Base-by-base conservation (phyloP, 345 rosid genomes). In the Cardamine resedifolia region DNA sequence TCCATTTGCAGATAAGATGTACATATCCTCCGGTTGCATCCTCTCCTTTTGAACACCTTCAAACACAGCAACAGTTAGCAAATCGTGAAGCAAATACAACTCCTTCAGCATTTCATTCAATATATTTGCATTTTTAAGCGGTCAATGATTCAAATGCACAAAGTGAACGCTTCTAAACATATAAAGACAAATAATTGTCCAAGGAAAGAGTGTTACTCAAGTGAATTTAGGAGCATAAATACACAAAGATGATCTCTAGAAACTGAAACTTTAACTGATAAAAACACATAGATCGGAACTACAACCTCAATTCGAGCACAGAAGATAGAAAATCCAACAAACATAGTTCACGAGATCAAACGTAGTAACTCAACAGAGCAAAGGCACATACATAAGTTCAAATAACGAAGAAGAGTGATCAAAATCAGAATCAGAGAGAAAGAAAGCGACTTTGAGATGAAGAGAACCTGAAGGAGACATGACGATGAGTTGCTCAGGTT, bases 1-100 rank as follows among this genome's bases (percentile, higher is more conserved):
- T 53, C 99, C 96, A 72, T 82, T 83, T n/a, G 87, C 77, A 23
- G 91, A 83, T 70, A 91, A 74, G 68, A 91, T 84, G 79, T 91
- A 91, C 93, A 91, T 85, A 80, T 89, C 97, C 31, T 91, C 96
- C 1, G 96, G 86, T 64, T 84, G 86, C 97, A 91, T 90, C 85
- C 97, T 88, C 89, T 95, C 99, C 87, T 95, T 95, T 83, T 95
- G 99, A 64, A 95, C 99, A 55, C 98, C 97, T 94, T 71, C 58
- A 73, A 47, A 56, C 58, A 62, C 41, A 64, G 3, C 55, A 68
- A 52, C 7, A 65, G 18, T 11, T 9, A 48, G 34, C 11, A 5
- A 53, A 27, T 55, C 47, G 14, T 41, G 24, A 74, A 64, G 64
- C 52, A 64, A 47, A 52, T 30, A 58, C 23, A 38, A 26, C 24